These are phyloP conservation scores for Ilyonectria sp. DNA, from an alignment of 2,329 filamentous ascomycete species.

Conservation along the genomic window DNA sequence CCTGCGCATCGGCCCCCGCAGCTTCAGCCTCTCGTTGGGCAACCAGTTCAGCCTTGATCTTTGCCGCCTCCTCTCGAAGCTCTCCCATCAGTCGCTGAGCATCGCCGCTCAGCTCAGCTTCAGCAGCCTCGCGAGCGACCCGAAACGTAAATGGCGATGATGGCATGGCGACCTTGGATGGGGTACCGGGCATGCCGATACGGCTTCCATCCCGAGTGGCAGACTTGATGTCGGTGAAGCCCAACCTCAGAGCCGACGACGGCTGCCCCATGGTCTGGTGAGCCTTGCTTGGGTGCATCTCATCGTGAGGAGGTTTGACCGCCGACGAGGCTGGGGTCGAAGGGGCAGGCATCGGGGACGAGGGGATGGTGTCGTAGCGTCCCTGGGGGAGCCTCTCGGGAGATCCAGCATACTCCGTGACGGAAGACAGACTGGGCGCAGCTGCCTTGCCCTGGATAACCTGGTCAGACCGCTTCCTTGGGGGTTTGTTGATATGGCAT, in stretches of 20 bases:
- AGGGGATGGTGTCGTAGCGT: conserved; percentile 51
- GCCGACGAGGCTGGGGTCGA: conserved; percentile 76
- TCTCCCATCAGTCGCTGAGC: conserved; percentile 75
- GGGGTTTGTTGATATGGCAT: conserved; percentile 31
- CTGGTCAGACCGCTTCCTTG: conserved; percentile 32
- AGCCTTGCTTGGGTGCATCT: conserved; percentile 93
- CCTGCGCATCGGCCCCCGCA: conserved; percentile 57
- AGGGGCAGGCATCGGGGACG: conserved; percentile 56
- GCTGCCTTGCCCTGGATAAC: conserved; percentile 49
- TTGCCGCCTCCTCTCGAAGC: conserved; percentile 79
- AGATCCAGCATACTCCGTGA: conserved; percentile 61
- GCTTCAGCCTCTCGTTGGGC: conserved; percentile 72
- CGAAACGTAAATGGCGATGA: conserved; percentile 78
- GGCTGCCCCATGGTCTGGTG: conserved; percentile 83
- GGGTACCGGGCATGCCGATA: conserved; percentile 69
- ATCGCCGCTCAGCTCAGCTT: conserved; percentile 72
- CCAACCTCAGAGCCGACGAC: conserved; percentile 85
- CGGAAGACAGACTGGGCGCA: conserved; percentile 56
- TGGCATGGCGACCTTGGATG: conserved; percentile 70
- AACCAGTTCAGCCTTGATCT: conserved; percentile 78
- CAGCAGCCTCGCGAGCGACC: conserved; percentile 69
- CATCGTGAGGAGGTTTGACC: conserved; percentile 79
- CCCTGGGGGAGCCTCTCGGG: conserved; percentile 48
- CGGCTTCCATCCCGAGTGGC: conserved; percentile 62
- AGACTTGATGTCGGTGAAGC: conserved; percentile 83